Evolutionary conservation across 2,329 filamentous ascomycete genomes (phyloP), one percentile per base, ranked within the genome.

Genomic region (Chaetomium strumarium): DNA sequence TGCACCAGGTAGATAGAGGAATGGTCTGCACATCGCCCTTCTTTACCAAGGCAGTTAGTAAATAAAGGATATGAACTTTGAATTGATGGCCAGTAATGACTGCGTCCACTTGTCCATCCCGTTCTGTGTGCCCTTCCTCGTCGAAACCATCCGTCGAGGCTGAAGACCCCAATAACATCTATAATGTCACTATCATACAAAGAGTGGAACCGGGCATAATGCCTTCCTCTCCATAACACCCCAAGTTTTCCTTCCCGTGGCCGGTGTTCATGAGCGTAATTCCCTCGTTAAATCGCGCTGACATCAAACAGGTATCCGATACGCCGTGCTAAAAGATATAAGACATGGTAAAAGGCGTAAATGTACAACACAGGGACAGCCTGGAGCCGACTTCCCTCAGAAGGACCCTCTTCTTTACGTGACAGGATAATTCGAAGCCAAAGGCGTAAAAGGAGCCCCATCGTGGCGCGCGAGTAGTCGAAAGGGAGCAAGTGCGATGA

Each of bases 281-380:
- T 29, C 39, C 42, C 34, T 55, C 47, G 48, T 52, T 40, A 51
- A 40, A 19, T 29, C 38, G n/a, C 46, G 36, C 40, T 46, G 40
- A 49, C 49, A 52, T 52, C 29, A 56, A 50, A 55, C 50, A 57
- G 38, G 31, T 40, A 47, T 24, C 54, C 50, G 39, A 39, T 50
- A 47, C 55, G 51, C 55, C 51, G 48, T 51, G 55, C 51, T 49
- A 17, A 14, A 53, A 37, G 37, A 12, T 50, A 53, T 52, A 51
- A 51, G 34, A 50, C 46, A 51, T 24, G 38, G 30, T 29, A 33
- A 50, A 52, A 33, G 43, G 46, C 16, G 46, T 52, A 53, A 59
- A 52, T 55, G 30, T 59, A 59, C 55, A 59, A 52, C 46, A 57
- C 49, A 39, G 42, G 45, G 52, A 16, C 43, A 14, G 42, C 36